Percentiles rank a stretch among this genome's conserved stretches.
Conservation (phyloP, 768 basidiomycete genomes). For the Pulveroboletus sp. region DNA sequence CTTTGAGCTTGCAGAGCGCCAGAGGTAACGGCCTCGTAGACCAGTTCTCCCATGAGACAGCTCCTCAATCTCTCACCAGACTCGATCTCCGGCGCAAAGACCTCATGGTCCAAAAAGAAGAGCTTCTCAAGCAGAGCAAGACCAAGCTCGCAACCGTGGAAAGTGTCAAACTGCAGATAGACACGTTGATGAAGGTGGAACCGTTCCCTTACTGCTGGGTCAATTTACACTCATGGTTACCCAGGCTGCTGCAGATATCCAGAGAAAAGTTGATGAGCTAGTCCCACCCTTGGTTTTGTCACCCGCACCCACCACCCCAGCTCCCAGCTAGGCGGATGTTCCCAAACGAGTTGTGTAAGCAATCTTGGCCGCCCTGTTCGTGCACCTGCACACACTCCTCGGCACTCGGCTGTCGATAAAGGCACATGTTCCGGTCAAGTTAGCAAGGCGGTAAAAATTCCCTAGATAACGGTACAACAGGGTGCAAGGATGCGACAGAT, state of each 20-base stretch:
- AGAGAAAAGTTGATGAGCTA: slow-evolving; percentile 71
- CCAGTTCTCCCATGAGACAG: slow-evolving; percentile 3
- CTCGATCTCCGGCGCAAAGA: slow-evolving; percentile 69
- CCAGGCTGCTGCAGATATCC: slow-evolving; percentile 65
- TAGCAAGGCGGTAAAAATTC: slow-evolving; percentile 13
- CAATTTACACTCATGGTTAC: slow-evolving; percentile 13
- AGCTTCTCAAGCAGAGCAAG: slow-evolving; percentile 76
- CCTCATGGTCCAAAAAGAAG: slow-evolving; percentile 65
- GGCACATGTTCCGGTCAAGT: not conserved
- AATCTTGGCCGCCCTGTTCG: slow-evolving; percentile 3
- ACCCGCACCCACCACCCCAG: slow-evolving; percentile 26
- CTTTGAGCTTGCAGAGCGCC: slow-evolving; percentile 84
- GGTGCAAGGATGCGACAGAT: slow-evolving; percentile 17
- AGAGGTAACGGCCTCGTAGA: slow-evolving; percentile 49
- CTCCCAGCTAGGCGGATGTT: slow-evolving; percentile 14
- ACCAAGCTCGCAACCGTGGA: slow-evolving; percentile 69
- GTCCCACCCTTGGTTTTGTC: slow-evolving; percentile 40
- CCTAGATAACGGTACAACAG: slow-evolving; percentile 32
- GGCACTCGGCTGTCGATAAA: slow-evolving; percentile 6
- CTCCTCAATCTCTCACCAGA: slow-evolving; percentile 35
- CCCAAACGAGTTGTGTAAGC: not conserved
- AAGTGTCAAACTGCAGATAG: slow-evolving; percentile 73
- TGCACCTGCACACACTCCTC: not conserved
- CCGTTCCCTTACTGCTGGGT: slow-evolving; percentile 1
- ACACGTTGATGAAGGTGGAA: slow-evolving; percentile 65